phyloP scores from a whole-genome alignment of 495 filamentous ascomycete genomes.

The Penicillium odoratum region DNA sequence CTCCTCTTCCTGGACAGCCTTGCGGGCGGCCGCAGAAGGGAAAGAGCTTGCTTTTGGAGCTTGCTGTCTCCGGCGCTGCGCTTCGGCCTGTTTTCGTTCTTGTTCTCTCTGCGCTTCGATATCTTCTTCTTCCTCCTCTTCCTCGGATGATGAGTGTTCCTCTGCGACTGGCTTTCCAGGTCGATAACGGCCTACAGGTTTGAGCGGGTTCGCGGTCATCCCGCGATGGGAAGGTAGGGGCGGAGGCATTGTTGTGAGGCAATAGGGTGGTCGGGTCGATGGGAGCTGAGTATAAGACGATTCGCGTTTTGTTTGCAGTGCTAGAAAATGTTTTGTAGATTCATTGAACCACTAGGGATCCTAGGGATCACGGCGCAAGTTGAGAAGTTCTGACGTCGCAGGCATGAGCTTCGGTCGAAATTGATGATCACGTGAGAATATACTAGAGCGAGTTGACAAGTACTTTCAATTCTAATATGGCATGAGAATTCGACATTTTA shows the following conservation, averaged over 20 bases:
- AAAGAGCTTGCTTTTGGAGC: slow-evolving; percentile 67
- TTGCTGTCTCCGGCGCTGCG: slow-evolving; percentile 32
- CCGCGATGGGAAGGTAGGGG: slow-evolving; percentile 60
- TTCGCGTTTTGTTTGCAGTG: background rate
- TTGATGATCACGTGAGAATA: slow-evolving; percentile 20
- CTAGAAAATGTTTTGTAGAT: background rate
- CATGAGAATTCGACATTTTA: background rate
- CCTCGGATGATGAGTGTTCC: slow-evolving; percentile 62
- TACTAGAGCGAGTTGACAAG: background rate
- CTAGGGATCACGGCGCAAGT: slow-evolving; percentile 13
- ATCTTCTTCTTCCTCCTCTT: slow-evolving; percentile 59
- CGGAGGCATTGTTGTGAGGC: slow-evolving; percentile 61
- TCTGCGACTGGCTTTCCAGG: slow-evolving; percentile 78
- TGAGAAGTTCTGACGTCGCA: slow-evolving; percentile 5
- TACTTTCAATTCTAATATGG: background rate
- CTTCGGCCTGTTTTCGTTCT: slow-evolving; percentile 33
- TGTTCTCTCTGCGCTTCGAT: slow-evolving; percentile 44
- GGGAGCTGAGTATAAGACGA: background rate
- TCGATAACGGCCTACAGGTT: slow-evolving; percentile 73
- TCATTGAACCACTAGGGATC: background rate
- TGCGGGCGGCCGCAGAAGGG: slow-evolving; percentile 41
- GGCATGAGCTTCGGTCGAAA: slow-evolving; percentile 3
- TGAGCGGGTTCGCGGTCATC: slow-evolving; percentile 91
- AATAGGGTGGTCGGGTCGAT: background rate
- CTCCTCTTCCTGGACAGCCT: slow-evolving; percentile 25